Conservation (phyloP, 192 early-diverging fungal genomes). For the Mortierella claussenii region DNA sequence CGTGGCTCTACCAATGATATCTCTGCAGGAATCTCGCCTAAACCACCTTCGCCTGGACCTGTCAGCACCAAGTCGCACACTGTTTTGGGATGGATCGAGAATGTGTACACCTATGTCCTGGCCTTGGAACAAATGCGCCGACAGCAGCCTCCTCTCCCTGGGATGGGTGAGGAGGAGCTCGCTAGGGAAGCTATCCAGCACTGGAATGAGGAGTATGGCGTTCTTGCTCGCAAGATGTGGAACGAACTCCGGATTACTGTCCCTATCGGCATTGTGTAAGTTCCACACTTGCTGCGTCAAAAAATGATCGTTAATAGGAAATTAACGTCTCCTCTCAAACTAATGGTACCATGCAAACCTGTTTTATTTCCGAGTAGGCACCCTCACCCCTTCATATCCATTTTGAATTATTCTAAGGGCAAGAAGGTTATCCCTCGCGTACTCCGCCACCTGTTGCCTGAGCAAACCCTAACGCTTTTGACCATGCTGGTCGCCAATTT, state of each 20-base stretch:
- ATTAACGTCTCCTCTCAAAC: too few species aligned
- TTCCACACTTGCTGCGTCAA: background rate
- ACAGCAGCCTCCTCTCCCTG: constrained; percentile 65
- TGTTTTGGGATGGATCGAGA: constrained; percentile 78
- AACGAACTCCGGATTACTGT: constrained; percentile 68
- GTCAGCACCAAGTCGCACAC: constrained; percentile 65
- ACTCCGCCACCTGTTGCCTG: constrained; percentile 77
- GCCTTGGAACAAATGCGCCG: constrained; percentile 87
- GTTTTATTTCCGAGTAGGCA: constrained; percentile 46
- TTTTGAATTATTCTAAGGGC: constrained; percentile 90
- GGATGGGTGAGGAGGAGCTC: constrained; percentile 63
- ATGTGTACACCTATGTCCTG: constrained; percentile 80
- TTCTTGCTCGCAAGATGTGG: constrained; percentile 68
- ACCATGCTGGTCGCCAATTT: constrained; percentile 82
- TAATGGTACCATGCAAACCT: too few species aligned
- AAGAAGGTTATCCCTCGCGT: constrained; percentile 89
- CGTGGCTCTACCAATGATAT: constrained; percentile 38
- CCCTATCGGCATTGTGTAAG: constrained; percentile 68
- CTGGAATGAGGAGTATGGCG: constrained; percentile 61
- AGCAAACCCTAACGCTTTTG: constrained; percentile 83
- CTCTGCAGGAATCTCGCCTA: constrained; percentile 32
- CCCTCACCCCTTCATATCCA: constrained; percentile 89
- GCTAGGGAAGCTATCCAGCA: constrained; percentile 60
- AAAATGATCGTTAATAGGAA: background rate
- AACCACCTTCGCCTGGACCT: constrained; percentile 51